phyloP scores from a whole-genome alignment of 352 stramenopile species.

The Phytophthora sansomeana region DNA sequence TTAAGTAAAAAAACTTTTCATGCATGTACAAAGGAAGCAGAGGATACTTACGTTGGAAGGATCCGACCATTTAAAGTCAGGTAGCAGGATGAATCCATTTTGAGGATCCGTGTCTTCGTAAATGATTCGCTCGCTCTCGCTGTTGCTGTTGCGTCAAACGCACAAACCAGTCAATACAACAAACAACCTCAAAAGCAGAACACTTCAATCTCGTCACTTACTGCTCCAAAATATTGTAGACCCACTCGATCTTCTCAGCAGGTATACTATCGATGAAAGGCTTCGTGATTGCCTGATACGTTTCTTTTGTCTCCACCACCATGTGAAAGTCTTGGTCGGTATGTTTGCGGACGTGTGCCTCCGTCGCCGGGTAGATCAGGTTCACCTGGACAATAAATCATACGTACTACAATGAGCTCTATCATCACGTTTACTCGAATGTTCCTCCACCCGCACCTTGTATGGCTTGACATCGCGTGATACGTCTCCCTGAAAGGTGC shows the following conservation, averaged over 20 bases:
- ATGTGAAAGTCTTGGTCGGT: conserved; percentile 87
- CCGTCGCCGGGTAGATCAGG: conserved; percentile 83
- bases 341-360: conserved; percentile 84
- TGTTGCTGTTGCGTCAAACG: conserved; percentile 56
- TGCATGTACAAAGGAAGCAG: background rate
- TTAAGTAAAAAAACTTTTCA: background rate
- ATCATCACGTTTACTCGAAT: background rate
- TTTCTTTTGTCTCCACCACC: conserved; percentile 77
- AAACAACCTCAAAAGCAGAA: background rate
- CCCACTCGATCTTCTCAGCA: conserved; percentile 83
- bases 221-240: conserved; percentile 91
- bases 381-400: conserved; percentile 55
- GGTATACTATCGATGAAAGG: conserved; percentile 83
- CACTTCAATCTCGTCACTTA: conserved; percentile 45
- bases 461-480: conserved; percentile 73
- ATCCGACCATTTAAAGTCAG: conserved; percentile 88
- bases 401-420: background rate
- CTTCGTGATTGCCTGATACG: conserved; percentile 80
- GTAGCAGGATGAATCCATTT: conserved; percentile 80
- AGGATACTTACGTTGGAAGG: conserved; percentile 45
- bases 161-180: conserved; percentile 4
- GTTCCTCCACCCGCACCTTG: conserved; percentile 48
- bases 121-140: conserved; percentile 82
- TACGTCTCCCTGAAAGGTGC: conserved; percentile 75
- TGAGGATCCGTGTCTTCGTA: conserved; percentile 69